Conservation (phyloP, 169 alveolate species). For the Eimeria necatrix region DNA sequence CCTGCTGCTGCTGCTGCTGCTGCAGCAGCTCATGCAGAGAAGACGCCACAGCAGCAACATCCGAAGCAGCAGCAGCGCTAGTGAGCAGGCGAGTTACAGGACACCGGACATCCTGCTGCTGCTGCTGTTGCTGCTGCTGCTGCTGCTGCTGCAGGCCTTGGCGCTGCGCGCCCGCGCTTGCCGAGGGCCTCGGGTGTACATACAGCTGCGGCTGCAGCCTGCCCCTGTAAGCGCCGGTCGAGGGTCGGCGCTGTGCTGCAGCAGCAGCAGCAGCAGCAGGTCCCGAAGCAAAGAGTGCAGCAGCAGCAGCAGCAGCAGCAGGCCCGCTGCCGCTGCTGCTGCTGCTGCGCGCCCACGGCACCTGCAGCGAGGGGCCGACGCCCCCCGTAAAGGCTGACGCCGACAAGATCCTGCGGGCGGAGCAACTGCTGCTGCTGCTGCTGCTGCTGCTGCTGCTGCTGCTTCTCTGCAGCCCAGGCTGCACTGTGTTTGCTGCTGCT, state of each 20-base stretch:
- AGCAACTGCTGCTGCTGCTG: slow-evolving; percentile 59
- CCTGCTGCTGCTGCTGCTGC: slow-evolving; percentile 59
- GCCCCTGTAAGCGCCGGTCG: neutral
- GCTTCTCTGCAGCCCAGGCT: neutral
- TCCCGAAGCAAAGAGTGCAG: slow-evolving; percentile 4
- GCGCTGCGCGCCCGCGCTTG: slow-evolving; percentile 4
- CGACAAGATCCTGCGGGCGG: slow-evolving; percentile 17
- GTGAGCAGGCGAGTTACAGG: slow-evolving; percentile 44
- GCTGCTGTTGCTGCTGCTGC: slow-evolving; percentile 38
- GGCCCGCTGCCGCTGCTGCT: slow-evolving; percentile 37
- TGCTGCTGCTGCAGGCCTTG: slow-evolving; percentile 49
- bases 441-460: slow-evolving; percentile 53
- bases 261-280: slow-evolving; percentile 34
- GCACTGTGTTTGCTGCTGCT: neutral
- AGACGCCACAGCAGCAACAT: slow-evolving; percentile 10
- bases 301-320: neutral
- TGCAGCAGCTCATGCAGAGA: slow-evolving; percentile 52
- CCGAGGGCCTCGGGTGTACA: neutral
- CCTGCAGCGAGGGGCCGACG: slow-evolving; percentile 9
- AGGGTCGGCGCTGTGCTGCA: neutral
- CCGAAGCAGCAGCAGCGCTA: slow-evolving; percentile 15
- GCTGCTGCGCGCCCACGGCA: slow-evolving; percentile 38
- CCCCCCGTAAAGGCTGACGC: slow-evolving; percentile 52
- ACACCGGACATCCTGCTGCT: slow-evolving; percentile 46
- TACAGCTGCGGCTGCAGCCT: slow-evolving; percentile 52